These are phyloP conservation scores for Nakazawaea sp. DNA, from an alignment of 805 yeast species.

Conservation along the genomic window DNA sequence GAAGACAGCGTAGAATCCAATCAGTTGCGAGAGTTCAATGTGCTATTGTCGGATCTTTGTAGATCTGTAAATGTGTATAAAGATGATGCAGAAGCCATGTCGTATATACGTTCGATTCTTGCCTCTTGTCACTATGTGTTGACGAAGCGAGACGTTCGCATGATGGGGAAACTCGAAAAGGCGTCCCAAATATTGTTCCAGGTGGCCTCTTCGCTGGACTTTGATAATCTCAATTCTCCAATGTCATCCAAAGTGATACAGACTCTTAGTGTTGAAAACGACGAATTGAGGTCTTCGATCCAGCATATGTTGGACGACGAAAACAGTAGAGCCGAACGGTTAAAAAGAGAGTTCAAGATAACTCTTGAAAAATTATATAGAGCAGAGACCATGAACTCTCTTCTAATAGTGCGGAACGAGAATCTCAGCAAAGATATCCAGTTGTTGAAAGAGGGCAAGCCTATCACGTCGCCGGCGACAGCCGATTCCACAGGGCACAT, in stretches of 20 bases:
- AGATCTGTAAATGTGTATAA: not conserved
- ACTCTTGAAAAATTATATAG: conserved; percentile 1
- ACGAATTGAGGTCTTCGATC: conserved; percentile 19
- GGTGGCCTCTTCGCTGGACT: conserved; percentile 49
- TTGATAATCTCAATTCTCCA: conserved; percentile 34
- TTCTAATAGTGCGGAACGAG: not conserved
- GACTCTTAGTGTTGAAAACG: conserved; percentile 13
- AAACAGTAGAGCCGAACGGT: conserved; percentile 13
- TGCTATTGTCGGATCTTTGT: not conserved
- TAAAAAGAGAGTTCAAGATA: conserved; percentile 8
- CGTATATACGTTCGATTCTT: not conserved
- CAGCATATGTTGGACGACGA: conserved; percentile 8
- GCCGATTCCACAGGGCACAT: not conserved
- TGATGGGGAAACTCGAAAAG: conserved; percentile 43
- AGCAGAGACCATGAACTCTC: conserved; percentile 1
- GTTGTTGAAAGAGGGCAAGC: not conserved
- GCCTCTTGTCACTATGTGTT: not conserved
- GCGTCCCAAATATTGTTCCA: conserved; percentile 59
- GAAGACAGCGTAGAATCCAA: conserved; percentile 13
- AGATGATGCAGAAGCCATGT: not conserved
- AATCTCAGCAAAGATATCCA: conserved; percentile 1
- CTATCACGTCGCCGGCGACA: not conserved
- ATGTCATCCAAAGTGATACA: conserved; percentile 33
- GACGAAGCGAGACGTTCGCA: not conserved
- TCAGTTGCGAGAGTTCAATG: not conserved